Evolutionary conservation across 2,329 filamentous ascomycete genomes (phyloP).

Genomic region (Ophiostoma tasmaniense): DNA sequence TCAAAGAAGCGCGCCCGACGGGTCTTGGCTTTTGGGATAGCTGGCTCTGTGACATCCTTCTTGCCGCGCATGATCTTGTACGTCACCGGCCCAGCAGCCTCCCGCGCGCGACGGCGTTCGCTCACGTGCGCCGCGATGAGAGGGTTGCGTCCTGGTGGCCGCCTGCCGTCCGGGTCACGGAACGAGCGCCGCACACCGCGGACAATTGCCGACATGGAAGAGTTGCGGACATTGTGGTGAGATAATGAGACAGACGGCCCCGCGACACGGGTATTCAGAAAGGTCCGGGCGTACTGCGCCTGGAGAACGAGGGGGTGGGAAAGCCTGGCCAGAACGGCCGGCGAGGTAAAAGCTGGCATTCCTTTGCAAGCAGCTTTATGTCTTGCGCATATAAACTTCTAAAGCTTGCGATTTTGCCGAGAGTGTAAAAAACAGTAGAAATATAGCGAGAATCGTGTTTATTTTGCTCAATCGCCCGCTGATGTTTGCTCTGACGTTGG

Average conservation of each 20-base stretch:
- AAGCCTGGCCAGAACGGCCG: slow-evolving; percentile 8
- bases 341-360: slow-evolving; percentile 13
- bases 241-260: neutral
- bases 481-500: neutral
- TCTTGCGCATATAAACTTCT: neutral
- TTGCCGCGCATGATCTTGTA: slow-evolving; percentile 40
- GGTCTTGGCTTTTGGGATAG: slow-evolving; percentile 34
- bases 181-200: slow-evolving; percentile 20
- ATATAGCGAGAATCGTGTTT: neutral
- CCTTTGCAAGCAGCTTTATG: neutral
- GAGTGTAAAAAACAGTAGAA: neutral
- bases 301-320: slow-evolving; percentile 3
- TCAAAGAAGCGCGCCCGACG: slow-evolving; percentile 46
- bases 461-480: neutral
- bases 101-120: slow-evolving; percentile 24
- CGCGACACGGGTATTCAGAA: neutral
- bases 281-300: neutral
- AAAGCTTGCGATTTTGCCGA: neutral
- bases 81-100: slow-evolving; percentile 22
- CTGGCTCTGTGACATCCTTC: slow-evolving; percentile 42
- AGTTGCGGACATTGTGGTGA: slow-evolving; percentile 3
- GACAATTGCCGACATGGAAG: slow-evolving; percentile 23
- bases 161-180: slow-evolving; percentile 22
- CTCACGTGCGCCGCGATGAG: slow-evolving; percentile 24
- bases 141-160: slow-evolving; percentile 13